Conservation (phyloP, 208 protist genomes). For the Leishmania tropica region DNA sequence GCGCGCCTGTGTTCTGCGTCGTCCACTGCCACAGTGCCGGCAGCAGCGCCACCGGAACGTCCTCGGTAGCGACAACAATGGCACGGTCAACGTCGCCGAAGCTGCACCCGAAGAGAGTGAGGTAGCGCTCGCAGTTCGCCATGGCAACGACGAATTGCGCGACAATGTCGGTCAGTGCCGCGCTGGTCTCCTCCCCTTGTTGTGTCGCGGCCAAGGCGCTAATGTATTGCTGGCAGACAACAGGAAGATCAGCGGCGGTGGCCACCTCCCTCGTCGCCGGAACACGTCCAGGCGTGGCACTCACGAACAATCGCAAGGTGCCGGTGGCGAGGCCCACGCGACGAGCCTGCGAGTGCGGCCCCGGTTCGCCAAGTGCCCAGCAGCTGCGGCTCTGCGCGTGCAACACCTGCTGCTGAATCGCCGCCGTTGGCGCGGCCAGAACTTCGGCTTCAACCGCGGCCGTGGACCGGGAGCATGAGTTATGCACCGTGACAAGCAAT, state of each 20-base stretch:
- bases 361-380: constrained; percentile 89
- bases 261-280: constrained; percentile 43
- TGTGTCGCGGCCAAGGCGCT: background rate
- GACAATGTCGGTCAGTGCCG: constrained; percentile 17
- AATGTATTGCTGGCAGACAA: background rate
- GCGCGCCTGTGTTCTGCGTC: constrained; percentile 12
- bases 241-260: constrained; percentile 28
- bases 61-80: constrained; percentile 22
- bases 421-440: constrained; percentile 18
- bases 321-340: constrained; percentile 9
- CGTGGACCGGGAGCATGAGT: background rate
- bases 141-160: constrained; percentile 68
- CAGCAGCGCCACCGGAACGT: constrained; percentile 27
- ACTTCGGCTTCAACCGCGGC: constrained; percentile 14
- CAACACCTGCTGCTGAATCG: constrained; percentile 37
- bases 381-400: constrained; percentile 92
- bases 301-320: constrained; percentile 23
- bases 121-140: constrained; percentile 63
- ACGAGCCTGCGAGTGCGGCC: constrained; percentile 87
- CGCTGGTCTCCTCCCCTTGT: background rate
- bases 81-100: constrained; percentile 31
- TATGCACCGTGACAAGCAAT: constrained; percentile 16
- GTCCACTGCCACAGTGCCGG: constrained; percentile 46
- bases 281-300: constrained; percentile 44
- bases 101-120: constrained; percentile 21